Evolutionary conservation across 2,329 filamentous ascomycete species (phyloP), one percentile per base, ranked within the genome.

Genomic region (Emergomyces orientalis): DNA sequence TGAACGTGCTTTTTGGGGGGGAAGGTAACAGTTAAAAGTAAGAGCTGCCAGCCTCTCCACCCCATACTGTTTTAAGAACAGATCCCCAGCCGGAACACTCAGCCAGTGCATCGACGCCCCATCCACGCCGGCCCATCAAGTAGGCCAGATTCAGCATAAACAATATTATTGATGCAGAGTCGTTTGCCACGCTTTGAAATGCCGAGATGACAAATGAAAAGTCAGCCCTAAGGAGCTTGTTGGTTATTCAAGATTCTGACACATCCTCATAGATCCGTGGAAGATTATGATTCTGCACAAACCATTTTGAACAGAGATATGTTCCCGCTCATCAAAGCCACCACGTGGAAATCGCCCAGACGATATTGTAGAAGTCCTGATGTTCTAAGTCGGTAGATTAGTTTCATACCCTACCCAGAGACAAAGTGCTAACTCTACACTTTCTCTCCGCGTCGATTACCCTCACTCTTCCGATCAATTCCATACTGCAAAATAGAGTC

Each of bases 191-290:
- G n/a, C 47, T n/a, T 54, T 54, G 37, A 32, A 22, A 59, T 59
- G 14, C 41, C 43, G 19, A 32, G 39, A 49, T 59, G 59, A 52
- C 59, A 54, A 60, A 52, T 37, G 45, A 27, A 30, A 60, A 41
- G 9, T 43, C 45, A 60, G 59, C 59, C 59, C 59, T 60, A 60
- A 60, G 45, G 45, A 39, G 59, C 59, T 60, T 60, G 34, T 60
- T 54, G 41, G 39, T 47, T 47, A 47, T 59, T 41, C 25, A 30
- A 22, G 19, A 45, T 41, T 34, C 41, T 34, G 7, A n/a, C 57
- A 34, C 41, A 59, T 47, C 41, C 25, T 47, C n/a, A 27, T 27
- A 34, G 25, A 47, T n/a, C 17, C 22, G 19, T n/a, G 39, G 41
- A 19, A 45, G 17, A 25, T 47, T 34, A 13, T 57, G 32, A 41